A percentile compares a stretch with the other conserved stretches of the same genome.
Evolutionary conservation across 192 early-diverging fungal genomes (phyloP).

Genomic region (Backusella sp.): DNA sequence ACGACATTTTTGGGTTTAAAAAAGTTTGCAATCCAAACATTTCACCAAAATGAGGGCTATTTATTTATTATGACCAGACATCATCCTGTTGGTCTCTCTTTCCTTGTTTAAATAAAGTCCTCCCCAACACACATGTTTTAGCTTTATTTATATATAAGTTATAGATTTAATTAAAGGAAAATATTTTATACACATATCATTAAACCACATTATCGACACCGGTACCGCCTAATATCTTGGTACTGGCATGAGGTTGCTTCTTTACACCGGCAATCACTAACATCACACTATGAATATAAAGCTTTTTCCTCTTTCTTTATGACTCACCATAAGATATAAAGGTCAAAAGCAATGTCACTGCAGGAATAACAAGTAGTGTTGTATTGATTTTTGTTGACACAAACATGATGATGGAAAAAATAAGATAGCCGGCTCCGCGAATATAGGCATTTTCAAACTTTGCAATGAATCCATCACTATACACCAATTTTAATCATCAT

Average conservation of each 20-base stretch:
- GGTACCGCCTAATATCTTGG: slow-evolving; percentile 42
- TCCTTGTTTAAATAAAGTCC: not conserved
- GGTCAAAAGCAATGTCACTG: slow-evolving; percentile 38
- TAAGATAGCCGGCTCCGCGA: slow-evolving; percentile 11
- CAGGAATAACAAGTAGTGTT: slow-evolving; percentile 25
- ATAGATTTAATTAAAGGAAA: too few relatives aligned
- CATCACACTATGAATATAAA: not conserved
- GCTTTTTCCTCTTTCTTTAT: too few relatives aligned
- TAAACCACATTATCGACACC: slow-evolving; percentile 37
- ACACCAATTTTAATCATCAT: not conserved
- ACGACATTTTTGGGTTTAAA: too few relatives aligned
- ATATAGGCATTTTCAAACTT: slow-evolving; percentile 21
- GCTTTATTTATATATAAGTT: too few relatives aligned
- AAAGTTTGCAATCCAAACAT: too few relatives aligned
- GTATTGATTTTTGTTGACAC: slow-evolving; percentile 13
- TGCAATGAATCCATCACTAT: slow-evolving; percentile 23
- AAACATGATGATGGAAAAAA: slow-evolving; percentile 23
- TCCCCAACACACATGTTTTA: too few relatives aligned
- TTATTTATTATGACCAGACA: not conserved
- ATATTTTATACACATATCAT: too few relatives aligned
- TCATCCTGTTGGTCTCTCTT: not conserved
- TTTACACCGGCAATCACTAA: slow-evolving; percentile 40
- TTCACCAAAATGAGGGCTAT: too few relatives aligned
- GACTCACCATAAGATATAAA: slow-evolving; percentile 39
- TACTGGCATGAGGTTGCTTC: slow-evolving; percentile 46